These are phyloP conservation scores for Hyaloscypha finlandica DNA, from an alignment of 495 filamentous ascomycete genomes.

Conservation along the genomic window DNA sequence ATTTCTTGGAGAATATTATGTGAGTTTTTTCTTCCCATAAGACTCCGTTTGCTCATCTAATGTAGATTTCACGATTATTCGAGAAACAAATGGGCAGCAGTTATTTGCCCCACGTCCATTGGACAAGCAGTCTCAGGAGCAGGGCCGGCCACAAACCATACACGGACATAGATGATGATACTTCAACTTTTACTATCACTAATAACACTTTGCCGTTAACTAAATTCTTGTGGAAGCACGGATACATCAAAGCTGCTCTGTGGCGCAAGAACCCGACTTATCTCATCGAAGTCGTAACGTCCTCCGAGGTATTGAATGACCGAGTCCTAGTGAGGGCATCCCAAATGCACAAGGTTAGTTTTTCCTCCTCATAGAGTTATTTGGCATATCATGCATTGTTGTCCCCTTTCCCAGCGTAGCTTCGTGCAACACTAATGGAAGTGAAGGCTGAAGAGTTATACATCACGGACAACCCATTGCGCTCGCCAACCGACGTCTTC, in stretches of 20 bases:
- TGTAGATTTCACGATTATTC: conserved; percentile 1
- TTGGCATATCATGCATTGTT: too few relatives aligned
- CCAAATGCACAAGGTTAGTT: neutral
- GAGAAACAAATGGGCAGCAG: neutral
- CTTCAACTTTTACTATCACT: conserved; percentile 3
- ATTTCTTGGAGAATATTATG: neutral
- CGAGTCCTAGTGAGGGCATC: too few relatives aligned
- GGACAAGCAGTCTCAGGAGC: conserved; percentile 3
- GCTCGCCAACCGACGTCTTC: neutral
- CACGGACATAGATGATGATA: neutral
- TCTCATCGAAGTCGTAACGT: neutral
- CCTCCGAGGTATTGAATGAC: too few relatives aligned
- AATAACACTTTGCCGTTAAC: neutral
- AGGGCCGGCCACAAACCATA: conserved; percentile 4
- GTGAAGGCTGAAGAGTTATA: too few relatives aligned
- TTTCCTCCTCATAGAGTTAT: too few relatives aligned
- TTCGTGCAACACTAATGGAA: too few relatives aligned
- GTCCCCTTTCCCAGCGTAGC: too few relatives aligned
- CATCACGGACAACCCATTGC: too few relatives aligned
- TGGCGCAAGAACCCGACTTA: neutral
- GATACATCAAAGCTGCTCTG: neutral
- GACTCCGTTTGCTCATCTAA: neutral
- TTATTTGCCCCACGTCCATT: conserved; percentile 2
- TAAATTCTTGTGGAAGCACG: neutral
- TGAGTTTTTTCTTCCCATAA: neutral